These are phyloP conservation scores for Penicillium subrubescens DNA, from an alignment of 495 filamentous ascomycete species.

Conservation along the genomic window DNA sequence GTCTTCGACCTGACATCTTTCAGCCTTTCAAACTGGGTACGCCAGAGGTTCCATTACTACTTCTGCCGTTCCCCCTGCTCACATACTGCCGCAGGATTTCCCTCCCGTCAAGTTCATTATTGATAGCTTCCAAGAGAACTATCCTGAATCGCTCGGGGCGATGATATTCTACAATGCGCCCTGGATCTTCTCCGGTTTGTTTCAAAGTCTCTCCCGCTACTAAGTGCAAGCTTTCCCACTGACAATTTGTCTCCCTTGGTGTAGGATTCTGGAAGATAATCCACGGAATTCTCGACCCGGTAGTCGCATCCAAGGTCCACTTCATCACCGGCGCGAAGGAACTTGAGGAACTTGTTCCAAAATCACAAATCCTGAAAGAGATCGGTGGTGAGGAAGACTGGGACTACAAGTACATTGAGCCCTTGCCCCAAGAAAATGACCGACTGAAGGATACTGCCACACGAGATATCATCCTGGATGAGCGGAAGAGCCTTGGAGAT, in stretches of 20 bases:
- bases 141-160: slow-evolving; percentile 83
- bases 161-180: slow-evolving; percentile 93
- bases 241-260: slow-evolving; percentile 2
- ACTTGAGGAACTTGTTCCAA: slow-evolving; percentile 69
- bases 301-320: slow-evolving; percentile 92
- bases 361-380: slow-evolving; percentile 68
- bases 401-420: slow-evolving; percentile 78
- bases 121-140: slow-evolving; percentile 94
- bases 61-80: neutral
- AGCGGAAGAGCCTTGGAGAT: slow-evolving; percentile 60
- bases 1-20: slow-evolving; percentile 93
- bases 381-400: slow-evolving; percentile 86
- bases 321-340: slow-evolving; percentile 81
- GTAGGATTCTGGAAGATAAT: slow-evolving; percentile 82
- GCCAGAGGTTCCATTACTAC: slow-evolving; percentile 3
- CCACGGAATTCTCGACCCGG: slow-evolving; percentile 89
- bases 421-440: slow-evolving; percentile 68
- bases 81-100: slow-evolving; percentile 67
- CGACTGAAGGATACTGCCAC: slow-evolving; percentile 63
- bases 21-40: slow-evolving; percentile 86
- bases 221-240: neutral
- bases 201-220: neutral
- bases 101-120: slow-evolving; percentile 95
- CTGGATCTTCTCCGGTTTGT: slow-evolving; percentile 83
- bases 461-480: slow-evolving; percentile 55